These are phyloP conservation scores for Blastobotrys buckinghamii DNA, from an alignment of 1,139 yeast species.

Conservation along the genomic window DNA sequence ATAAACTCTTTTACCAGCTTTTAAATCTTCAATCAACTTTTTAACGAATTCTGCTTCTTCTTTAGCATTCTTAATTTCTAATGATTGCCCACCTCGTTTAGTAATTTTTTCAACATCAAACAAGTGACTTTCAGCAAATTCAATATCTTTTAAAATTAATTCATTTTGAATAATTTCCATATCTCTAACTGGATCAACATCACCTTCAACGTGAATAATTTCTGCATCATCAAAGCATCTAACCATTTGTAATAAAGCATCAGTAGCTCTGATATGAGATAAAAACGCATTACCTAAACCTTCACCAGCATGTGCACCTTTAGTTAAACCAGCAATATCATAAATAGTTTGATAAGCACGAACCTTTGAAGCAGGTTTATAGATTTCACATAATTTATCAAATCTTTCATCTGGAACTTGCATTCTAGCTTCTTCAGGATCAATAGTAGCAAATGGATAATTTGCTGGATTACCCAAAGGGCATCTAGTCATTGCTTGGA, in stretches of 20 bases:
- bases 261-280: slow-evolving; percentile 96
- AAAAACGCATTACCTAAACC: slow-evolving; percentile 98
- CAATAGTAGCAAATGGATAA: slow-evolving; percentile 97
- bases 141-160: slow-evolving; percentile 93
- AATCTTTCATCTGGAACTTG: slow-evolving; percentile 92
- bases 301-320: slow-evolving; percentile 97
- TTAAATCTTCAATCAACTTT: slow-evolving; percentile 66
- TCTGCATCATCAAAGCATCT: slow-evolving; percentile 98
- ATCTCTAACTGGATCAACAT: slow-evolving; percentile 93
- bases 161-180: slow-evolving; percentile 89
- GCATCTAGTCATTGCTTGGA: slow-evolving; percentile 72
- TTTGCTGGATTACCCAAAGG: slow-evolving; percentile 97
- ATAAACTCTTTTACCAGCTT: slow-evolving; percentile 85
- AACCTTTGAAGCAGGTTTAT: slow-evolving; percentile 79
- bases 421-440: slow-evolving; percentile 98
- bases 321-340: slow-evolving; percentile 97
- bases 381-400: slow-evolving; percentile 63
- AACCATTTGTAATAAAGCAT: slow-evolving; percentile 96
- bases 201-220: slow-evolving; percentile 96
- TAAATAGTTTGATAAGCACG: slow-evolving; percentile 93
- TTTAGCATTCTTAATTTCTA: slow-evolving; percentile 91
- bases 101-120: slow-evolving; percentile 84
- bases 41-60: slow-evolving; percentile 83
- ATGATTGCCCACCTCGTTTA: slow-evolving; percentile 85
- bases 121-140: slow-evolving; percentile 84